Evolutionary conservation across 2,329 filamentous ascomycete genomes (phyloP).

Genomic region (Aspergillus tamarii): DNA sequence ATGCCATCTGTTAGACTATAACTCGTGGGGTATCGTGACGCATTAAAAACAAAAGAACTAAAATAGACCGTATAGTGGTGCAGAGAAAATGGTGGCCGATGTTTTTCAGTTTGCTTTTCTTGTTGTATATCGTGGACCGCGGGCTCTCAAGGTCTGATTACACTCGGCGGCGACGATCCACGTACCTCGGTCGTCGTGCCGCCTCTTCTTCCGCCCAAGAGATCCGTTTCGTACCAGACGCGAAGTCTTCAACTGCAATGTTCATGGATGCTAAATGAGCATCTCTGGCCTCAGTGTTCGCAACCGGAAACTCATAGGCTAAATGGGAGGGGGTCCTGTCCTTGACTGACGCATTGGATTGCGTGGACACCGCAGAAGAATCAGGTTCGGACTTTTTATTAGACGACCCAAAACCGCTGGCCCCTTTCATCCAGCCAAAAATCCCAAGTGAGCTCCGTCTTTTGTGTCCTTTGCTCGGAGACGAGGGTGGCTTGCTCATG

Average conservation of each 20-base stretch:
- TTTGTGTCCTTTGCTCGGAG: constrained; percentile 38
- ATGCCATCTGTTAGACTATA: constrained; percentile 11
- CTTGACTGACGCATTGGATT: constrained; percentile 14
- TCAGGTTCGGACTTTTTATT: constrained; percentile 24
- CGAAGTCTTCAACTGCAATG: constrained; percentile 19
- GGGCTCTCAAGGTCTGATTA: not conserved
- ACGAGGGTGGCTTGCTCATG: constrained; percentile 25
- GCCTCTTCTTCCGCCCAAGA: constrained; percentile 20
- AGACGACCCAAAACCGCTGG: constrained; percentile 27
- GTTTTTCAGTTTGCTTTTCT: not conserved
- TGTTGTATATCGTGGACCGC: not conserved
- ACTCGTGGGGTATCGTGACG: constrained; percentile 25
- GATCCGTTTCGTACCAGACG: constrained; percentile 17
- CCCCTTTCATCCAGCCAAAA: constrained; percentile 46
- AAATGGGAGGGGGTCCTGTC: constrained; percentile 21
- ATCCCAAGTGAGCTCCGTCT: constrained; percentile 42
- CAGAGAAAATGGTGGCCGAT: not conserved
- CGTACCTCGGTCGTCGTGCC: constrained; percentile 33
- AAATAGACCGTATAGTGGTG: not conserved
- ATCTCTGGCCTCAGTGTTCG: constrained; percentile 13
- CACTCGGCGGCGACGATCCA: constrained; percentile 29
- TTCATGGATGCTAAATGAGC: constrained; percentile 12
- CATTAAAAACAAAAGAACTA: constrained; percentile 15
- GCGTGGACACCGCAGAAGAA: constrained; percentile 7
- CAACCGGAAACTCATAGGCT: constrained; percentile 18